Evolutionary conservation across 257 asterid species (phyloP), one percentile per base, ranked within the genome.

Genomic region (Datura wrightii): DNA sequence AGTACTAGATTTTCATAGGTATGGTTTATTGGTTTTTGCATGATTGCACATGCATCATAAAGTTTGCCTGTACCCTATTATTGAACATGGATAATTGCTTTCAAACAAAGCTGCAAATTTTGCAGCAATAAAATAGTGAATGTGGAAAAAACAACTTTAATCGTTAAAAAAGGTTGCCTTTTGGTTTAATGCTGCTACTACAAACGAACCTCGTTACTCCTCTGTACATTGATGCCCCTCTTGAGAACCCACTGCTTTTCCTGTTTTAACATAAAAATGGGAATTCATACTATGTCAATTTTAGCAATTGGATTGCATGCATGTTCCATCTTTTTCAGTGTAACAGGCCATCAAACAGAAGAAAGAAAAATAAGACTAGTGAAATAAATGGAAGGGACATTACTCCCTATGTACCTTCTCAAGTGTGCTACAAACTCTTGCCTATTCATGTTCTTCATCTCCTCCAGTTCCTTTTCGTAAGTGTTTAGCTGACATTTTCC

Each of bases 341-440:
- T 50, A 52, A 31, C 63, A 50, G 14, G 24, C 63, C 14, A 78
- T 78, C 82, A 78, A 78, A 78, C 9, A 78, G 15, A 53, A 19
- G 46, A 86, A 84, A 82, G 31, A 13, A 83, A 76, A 67, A 7
- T 14, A 84, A 9, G n/a, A 55, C 24, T 56, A 78, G 63, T 14
- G 82, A 78, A 78, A 6, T 31, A 44, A 44, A 62, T 82, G 9
- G 62, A 82, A 82, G 44, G 58, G 69, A 82, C 62, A 44, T 8
- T 74, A 74, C 44, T 48, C 63, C 58, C 46, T 15, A 69, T 16
- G 41, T 82, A 91, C 99, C 99, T 93, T 94, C 99, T 91, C 86
- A 96, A 88, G 83, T 93, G 95, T 39, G 99, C 98, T 19, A 96
- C 98, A 88, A 91, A 96, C 79, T 96, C 99, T 88, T 93, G 98